Conservation (phyloP, 1,284 basidiomycete species). For the Vanrija sp. region DNA sequence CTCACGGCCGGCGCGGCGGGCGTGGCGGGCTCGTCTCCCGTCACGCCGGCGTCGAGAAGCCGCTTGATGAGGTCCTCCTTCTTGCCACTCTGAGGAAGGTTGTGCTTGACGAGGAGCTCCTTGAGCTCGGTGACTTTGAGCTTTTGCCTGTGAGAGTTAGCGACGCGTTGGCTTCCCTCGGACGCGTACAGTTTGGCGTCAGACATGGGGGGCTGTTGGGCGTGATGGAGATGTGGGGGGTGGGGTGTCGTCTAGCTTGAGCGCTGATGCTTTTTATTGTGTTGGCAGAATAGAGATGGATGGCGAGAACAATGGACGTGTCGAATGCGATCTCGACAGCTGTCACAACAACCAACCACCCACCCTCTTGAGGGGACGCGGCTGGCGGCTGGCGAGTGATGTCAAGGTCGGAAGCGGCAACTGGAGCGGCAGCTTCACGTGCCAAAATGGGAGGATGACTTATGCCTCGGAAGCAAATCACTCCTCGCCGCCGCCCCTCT, state of each 20-base stretch:
- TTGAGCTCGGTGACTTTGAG: conserved; percentile 51
- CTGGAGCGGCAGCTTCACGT: no score
- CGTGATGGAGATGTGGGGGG: background rate
- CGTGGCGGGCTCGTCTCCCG: conserved; percentile 4
- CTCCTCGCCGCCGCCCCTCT: no score
- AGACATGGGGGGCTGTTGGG: background rate
- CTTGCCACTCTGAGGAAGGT: conserved; percentile 43
- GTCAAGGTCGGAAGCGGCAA: no score
- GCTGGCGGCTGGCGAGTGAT: background rate
- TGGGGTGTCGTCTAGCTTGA: background rate
- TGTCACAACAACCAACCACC: no score
- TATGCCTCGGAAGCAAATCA: background rate
- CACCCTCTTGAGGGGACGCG: background rate
- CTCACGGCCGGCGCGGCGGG: background rate
- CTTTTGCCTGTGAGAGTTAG: conserved; percentile 36
- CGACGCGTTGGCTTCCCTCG: background rate
- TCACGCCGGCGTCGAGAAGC: conserved; percentile 39
- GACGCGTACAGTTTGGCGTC: conserved; percentile 25
- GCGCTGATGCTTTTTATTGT: background rate
- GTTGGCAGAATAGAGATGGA: background rate
- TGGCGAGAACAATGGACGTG: background rate
- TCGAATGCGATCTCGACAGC: background rate
- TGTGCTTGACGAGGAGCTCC: conserved; percentile 42
- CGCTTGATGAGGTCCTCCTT: conserved; percentile 50
- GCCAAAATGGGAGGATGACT: background rate